A percentile compares a stretch with the other conserved stretches of the same genome.
Evolutionary conservation across 805 yeast genomes (phyloP).

Genomic region (Debaryomyces prosopidis): DNA sequence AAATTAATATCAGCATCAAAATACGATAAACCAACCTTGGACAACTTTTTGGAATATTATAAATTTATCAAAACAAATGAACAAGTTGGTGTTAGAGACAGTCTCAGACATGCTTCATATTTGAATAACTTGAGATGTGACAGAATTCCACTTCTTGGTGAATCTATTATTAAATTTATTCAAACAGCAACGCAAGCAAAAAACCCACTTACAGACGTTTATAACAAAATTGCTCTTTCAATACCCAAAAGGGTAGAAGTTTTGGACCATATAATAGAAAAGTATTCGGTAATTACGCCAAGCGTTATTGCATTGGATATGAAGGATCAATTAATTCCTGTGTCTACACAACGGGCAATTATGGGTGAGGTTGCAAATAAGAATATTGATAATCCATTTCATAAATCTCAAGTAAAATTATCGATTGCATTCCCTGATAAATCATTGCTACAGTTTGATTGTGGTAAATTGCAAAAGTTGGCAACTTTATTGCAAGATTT

Average conservation of each 20-base stretch:
- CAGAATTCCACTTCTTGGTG: constrained; percentile 68
- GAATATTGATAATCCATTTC: constrained; percentile 60
- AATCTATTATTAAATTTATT: constrained; percentile 49
- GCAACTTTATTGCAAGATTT: constrained; percentile 75
- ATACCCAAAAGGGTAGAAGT: constrained; percentile 27
- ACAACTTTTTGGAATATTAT: constrained; percentile 58
- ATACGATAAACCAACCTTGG: constrained; percentile 22
- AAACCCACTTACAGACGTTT: constrained; percentile 12
- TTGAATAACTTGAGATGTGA: constrained; percentile 66
- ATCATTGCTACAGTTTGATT: constrained; percentile 86
- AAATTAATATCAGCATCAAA: constrained; percentile 23
- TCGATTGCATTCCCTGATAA: constrained; percentile 97
- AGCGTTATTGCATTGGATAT: constrained; percentile 75
- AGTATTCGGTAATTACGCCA: constrained; percentile 87
- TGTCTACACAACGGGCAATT: constrained; percentile 31
- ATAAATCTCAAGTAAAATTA: constrained; percentile 78
- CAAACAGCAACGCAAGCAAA: constrained; percentile 11
- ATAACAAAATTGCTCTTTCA: constrained; percentile 20
- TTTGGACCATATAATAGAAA: constrained; percentile 58
- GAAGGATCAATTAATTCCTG: constrained; percentile 51
- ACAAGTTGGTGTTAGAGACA: constrained; percentile 52
- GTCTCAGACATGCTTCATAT: constrained; percentile 56
- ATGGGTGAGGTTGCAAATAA: constrained; percentile 29
- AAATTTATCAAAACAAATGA: constrained; percentile 53
- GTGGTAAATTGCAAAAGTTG: constrained; percentile 91